Percentiles rank a stretch among this genome's conserved stretches.
Evolutionary conservation across 2,329 filamentous ascomycete species (phyloP).

Genomic region (Colletotrichum sp.): DNA sequence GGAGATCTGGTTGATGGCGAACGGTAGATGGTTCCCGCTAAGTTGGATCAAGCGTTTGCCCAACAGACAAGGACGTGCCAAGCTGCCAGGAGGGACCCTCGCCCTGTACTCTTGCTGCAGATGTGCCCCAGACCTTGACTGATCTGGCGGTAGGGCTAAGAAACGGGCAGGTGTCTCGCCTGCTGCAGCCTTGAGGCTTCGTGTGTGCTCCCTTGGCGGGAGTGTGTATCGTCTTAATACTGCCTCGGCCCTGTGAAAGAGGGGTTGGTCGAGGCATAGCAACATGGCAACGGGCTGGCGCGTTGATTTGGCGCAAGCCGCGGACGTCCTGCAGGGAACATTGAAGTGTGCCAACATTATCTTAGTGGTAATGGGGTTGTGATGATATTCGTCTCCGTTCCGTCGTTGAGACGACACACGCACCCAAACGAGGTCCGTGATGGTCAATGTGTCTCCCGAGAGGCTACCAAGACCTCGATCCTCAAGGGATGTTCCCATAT

Average conservation of each 20-base stretch:
- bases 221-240: neutral
- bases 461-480: neutral
- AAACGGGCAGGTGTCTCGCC: conserved; percentile 3
- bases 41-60: neutral
- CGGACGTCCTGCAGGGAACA: neutral
- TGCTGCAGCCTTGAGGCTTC: conserved; percentile 16
- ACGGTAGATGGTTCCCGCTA: neutral
- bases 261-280: neutral
- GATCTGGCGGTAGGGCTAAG: conserved; percentile 6
- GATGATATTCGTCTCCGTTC: neutral
- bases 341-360: neutral
- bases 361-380: neutral
- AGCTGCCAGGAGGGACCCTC: neutral
- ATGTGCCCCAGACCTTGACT: neutral
- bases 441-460: neutral
- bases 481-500: neutral
- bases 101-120: neutral
- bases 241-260: neutral
- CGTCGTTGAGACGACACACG: conserved; percentile 3
- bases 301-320: neutral
- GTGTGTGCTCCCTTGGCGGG: neutral
- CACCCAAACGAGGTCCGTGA: neutral
- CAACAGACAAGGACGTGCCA: neutral
- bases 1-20: neutral
- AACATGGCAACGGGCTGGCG: neutral